Evolutionary conservation across 1,139 yeast genomes (phyloP), one percentile per base, ranked within the genome.

Genomic region (Diutina catenulata): DNA sequence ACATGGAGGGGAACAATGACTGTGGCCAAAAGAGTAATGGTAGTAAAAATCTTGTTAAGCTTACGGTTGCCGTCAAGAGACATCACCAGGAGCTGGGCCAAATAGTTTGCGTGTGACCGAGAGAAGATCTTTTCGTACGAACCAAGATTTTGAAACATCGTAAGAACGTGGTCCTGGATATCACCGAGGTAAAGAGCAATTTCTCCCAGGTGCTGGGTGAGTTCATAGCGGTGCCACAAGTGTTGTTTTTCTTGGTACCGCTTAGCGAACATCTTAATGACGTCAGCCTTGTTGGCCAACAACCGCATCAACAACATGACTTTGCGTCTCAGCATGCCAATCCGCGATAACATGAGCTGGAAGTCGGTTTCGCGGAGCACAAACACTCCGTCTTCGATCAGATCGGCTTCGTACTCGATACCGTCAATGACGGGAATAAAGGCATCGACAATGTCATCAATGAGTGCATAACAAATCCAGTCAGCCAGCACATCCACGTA

Each of bases 121-220:
- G 94, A 79, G 53, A 91, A 80, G 49, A 88, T 87, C 68, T 88
- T 88, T 57, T 88, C 98, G 51, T 86, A 88, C 3, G 94, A 84
- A 38, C 79, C 59, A 53, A 88, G 70, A 50, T 86, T 87, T 57
- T 87, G 95, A 57, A 79, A 82, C 97, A 88, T 88, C 16, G 97
- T 88, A 44, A 88, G 79, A 50, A 88, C 83, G 70, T 88, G 98
- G 69, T 88, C 97, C 62, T 88, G 97, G 52, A 88, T 88, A 76
- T 91, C 98, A 43, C 97, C 96, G 44, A 91, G 62, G 56, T 88
- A 91, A 45, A 91, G 67, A 0, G 91, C 91, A 52, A 81, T 81
- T 51, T 81, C 91, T 14, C 80, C 87, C n/a, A n/a, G n/a, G n/a
- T 51, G 91, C 68, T 41, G 91, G 91, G 52, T 31, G 35, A 13